A percentile compares a stretch with the other conserved stretches of the same genome.
Evolutionary conservation across 208 protist species (phyloP).

Genomic region (Trypanosoma scelopori): DNA sequence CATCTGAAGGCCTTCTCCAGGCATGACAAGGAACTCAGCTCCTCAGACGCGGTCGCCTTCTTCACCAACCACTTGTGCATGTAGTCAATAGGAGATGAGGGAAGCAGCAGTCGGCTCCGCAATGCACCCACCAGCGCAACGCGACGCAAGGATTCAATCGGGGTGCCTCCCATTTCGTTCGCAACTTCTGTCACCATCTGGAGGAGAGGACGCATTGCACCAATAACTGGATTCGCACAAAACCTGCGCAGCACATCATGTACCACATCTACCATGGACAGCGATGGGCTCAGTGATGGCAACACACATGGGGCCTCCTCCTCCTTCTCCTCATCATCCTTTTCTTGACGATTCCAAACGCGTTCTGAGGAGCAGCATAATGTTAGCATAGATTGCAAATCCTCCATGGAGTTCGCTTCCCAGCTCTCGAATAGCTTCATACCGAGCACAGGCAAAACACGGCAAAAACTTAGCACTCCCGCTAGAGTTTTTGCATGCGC

Average conservation of each 20-base stretch:
- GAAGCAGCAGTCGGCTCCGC: slow-evolving; percentile 81
- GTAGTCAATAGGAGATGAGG: slow-evolving; percentile 75
- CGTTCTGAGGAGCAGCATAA: slow-evolving; percentile 9
- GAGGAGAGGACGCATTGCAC: slow-evolving; percentile 27
- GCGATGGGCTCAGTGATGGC: not conserved
- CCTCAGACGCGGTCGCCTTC: slow-evolving; percentile 36
- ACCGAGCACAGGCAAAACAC: slow-evolving; percentile 42
- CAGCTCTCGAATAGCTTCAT: slow-evolving; percentile 55
- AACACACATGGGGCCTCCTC: no score
- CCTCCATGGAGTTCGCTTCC: slow-evolving; percentile 51
- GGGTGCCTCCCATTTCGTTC: slow-evolving; percentile 10
- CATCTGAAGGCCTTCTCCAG: slow-evolving; percentile 62
- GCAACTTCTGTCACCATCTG: slow-evolving; percentile 5
- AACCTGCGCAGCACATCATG: slow-evolving; percentile 9
- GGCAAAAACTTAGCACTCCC: slow-evolving; percentile 52
- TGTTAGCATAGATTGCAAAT: slow-evolving; percentile 53
- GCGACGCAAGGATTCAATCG: slow-evolving; percentile 33
- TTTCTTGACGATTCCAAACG: not conserved
- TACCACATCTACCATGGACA: slow-evolving; percentile 11
- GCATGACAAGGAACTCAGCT: slow-evolving; percentile 45
- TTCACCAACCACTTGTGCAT: slow-evolving; percentile 69
- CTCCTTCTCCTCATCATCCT: not conserved
- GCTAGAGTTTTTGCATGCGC: slow-evolving; percentile 33
- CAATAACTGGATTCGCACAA: slow-evolving; percentile 10
- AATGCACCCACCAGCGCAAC: slow-evolving; percentile 63